Evolutionary conservation across 2,329 filamentous ascomycete species (phyloP), one percentile per base, ranked within the genome.

Genomic region (Trichoderma endophyticum): DNA sequence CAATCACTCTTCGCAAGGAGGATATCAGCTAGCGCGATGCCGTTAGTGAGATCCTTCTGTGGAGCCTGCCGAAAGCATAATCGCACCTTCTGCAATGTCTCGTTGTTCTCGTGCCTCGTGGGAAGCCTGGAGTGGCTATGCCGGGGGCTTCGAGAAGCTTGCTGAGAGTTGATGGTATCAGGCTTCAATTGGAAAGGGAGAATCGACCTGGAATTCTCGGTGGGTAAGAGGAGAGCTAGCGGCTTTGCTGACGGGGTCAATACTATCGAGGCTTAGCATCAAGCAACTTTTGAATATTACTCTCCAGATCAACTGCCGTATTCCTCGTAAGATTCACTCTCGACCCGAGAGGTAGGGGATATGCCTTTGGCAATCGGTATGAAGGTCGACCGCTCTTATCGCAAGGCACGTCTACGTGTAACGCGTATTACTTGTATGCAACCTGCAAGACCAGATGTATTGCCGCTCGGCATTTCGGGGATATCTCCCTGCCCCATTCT

Each of bases 1-100:
- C 73, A 74, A 76, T 73, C 59, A 72, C 6, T 15, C 24, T 7
- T n/a, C 12, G 18, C 26, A 24, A 32, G 30, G 14, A 60, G 56
- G 65, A n/a, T n/a, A 69, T 21, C 12, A 21, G 14, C 54, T 65
- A 65, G 61, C 61, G 39, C 51, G 24, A 24, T 32, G 30, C 32
- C 32, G 57, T n/a, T 32, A 34, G 30, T 6, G 4, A 32, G 57
- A 67, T 59, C 51, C 3, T 70, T 71, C 61, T 39, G 26, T 56
- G 60, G 69, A 51, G 28, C 15, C 15, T 32, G 57, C n/a, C 30
- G 48, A 32, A 61, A 69, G 56, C 36, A 51, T 69, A 54, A 67
- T 57, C 51, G 48, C 64, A 67, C 48, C 51, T 36, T 60, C 32
- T 26, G 26, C 36, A 15, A 36, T 43, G 9, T 43, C 7, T 56